Base-by-base conservation (phyloP, 495 filamentous ascomycete species). In the Penicillium taxi region DNA sequence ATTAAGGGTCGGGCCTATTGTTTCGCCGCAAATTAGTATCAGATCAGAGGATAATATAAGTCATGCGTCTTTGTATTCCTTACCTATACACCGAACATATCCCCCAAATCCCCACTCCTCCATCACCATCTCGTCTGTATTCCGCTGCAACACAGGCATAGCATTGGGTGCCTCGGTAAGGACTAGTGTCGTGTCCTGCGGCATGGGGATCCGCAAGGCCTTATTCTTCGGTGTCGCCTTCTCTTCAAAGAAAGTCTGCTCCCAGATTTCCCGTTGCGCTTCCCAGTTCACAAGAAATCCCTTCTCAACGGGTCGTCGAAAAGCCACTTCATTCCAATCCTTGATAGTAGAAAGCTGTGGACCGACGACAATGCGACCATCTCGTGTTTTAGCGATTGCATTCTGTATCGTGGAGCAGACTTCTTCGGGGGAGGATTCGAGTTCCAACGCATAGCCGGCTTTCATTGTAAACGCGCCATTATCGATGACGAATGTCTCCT, bases 211-310 rank as follows among this genome's bases (percentile, higher is more conserved):
- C 6, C 52, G 57, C 16, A 58, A 13, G 5, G 58, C 53, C 35
- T 61, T 69, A 33, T 47, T 52, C 39, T 47, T 72, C 27, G 67
- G 71, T 21, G 79, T 80, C 3, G 41, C 43, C 44, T 79, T 81
- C 27, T 80, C 70, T 44, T 86, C 81, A 47, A 94, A 79, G 58
- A 96, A 94, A 20, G 84, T 76, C 47, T 79, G 77, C 48, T 96
- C 88, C 91, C 91, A 99, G 7, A 98, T 88, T 47, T 91, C 89
- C 57, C 83, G 88, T 67, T 99, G 79, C 0, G 81, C 82, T 56
- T 96, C 93, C 91, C 91, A 99, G 51, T 94, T 96, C 31, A 95
- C 86, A 24, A 94, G 69, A 55, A 83, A 96, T 19, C 91, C 91
- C 60, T 91, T 95, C 64, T 99, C 91, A 14, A 96, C 83, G 0